phyloP scores from a whole-genome alignment of 1,139 yeast species.

The Protomyces inundatus region DNA sequence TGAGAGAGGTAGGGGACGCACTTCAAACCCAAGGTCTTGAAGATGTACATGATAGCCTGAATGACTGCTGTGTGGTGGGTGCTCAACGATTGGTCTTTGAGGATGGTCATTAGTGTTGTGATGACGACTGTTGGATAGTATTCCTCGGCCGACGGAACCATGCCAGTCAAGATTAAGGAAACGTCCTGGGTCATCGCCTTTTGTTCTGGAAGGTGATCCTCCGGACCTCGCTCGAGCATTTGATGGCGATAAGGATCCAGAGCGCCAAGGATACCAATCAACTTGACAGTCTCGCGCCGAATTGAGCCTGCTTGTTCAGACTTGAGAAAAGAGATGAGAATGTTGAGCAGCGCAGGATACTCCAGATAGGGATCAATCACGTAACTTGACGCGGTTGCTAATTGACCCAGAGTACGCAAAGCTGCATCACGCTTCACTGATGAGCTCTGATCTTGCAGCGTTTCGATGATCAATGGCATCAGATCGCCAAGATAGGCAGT shows the following conservation, averaged over 20 bases:
- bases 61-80: slow-evolving; percentile 86
- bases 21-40: slow-evolving; percentile 78
- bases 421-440: slow-evolving; percentile 85
- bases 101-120: slow-evolving; percentile 69
- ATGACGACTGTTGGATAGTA: slow-evolving; percentile 95
- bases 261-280: slow-evolving; percentile 91
- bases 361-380: slow-evolving; percentile 90
- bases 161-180: slow-evolving; percentile 83
- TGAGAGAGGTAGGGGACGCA: slow-evolving; percentile 83
- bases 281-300: slow-evolving; percentile 78
- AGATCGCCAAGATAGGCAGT: slow-evolving; percentile 63
- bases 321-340: slow-evolving; percentile 72
- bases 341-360: slow-evolving; percentile 80
- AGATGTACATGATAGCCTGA: slow-evolving; percentile 85
- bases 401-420: slow-evolving; percentile 75
- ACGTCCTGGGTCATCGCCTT: slow-evolving; percentile 68
- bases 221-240: slow-evolving; percentile 72
- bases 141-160: slow-evolving; percentile 89
- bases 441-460: slow-evolving; percentile 88
- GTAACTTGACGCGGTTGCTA: slow-evolving; percentile 86
- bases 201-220: slow-evolving; percentile 62
- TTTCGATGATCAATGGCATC: slow-evolving; percentile 82
- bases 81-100: slow-evolving; percentile 77
- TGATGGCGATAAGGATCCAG: slow-evolving; percentile 93
- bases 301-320: slow-evolving; percentile 70